A percentile compares a stretch with the other conserved stretches of the same genome.
phyloP scores from a whole-genome alignment of 208 protist species.

The Trichomonas vaginalis region DNA sequence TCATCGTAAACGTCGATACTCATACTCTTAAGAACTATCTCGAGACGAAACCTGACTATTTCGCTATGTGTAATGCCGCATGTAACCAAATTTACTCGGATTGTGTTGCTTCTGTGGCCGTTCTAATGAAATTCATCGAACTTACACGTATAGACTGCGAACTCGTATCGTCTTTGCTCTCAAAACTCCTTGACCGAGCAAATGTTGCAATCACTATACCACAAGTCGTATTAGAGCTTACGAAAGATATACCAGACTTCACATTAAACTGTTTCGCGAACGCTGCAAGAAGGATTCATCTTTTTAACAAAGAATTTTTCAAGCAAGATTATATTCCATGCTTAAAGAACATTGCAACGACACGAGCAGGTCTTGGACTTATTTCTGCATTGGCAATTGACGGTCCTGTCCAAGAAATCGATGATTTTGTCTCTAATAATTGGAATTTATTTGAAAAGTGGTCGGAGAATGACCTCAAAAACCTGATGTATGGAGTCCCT shows the following conservation, averaged over 20 bases:
- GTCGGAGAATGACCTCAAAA: background rate
- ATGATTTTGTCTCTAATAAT: background rate
- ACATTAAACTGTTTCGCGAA: background rate
- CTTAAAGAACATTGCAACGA: too few species aligned
- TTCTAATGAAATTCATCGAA: background rate
- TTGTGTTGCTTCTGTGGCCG: background rate
- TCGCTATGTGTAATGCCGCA: background rate
- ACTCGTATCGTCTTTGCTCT: background rate
- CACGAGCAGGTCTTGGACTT: background rate
- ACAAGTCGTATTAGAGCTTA: background rate
- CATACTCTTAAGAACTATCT: background rate
- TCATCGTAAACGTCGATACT: background rate
- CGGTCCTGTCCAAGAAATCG: background rate
- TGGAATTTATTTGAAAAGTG: background rate
- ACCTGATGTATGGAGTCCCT: background rate
- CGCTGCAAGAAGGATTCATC: background rate
- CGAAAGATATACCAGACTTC: background rate
- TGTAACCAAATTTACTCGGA: background rate
- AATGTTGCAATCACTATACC: background rate
- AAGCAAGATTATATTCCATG: background rate
- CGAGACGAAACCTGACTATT: background rate
- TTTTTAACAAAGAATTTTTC: background rate
- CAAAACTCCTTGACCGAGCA: background rate
- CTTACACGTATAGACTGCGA: background rate
- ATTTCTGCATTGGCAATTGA: background rate